A percentile compares a stretch with the other conserved stretches of the same genome.
phyloP scores from a whole-genome alignment of 257 asterid species.

The Primulina eburnea region DNA sequence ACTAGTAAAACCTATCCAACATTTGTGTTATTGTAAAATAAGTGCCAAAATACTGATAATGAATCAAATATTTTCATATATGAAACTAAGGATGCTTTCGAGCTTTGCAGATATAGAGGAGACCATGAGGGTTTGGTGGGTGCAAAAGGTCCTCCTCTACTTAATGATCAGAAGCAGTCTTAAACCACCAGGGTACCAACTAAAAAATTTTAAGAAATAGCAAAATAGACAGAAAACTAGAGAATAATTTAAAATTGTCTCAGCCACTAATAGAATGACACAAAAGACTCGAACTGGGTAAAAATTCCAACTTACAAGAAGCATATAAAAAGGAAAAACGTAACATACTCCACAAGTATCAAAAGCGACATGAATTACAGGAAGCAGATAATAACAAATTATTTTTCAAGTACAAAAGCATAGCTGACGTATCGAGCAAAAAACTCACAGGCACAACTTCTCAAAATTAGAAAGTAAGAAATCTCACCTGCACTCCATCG shows the following conservation, averaged over 20 bases:
- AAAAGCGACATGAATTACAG: background rate
- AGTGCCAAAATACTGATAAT: background rate
- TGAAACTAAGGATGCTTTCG: background rate
- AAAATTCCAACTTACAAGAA: background rate
- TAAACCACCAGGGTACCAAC: background rate
- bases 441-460: constrained; percentile 2
- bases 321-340: background rate
- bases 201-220: background rate
- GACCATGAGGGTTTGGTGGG: background rate
- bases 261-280: background rate
- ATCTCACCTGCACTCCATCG: constrained; percentile 83
- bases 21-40: background rate
- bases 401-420: constrained; percentile 13
- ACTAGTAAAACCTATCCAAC: constrained; percentile 3
- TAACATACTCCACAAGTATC: constrained; percentile 10
- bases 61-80: too few species aligned
- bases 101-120: background rate
- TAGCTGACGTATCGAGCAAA: constrained; percentile 4
- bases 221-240: background rate
- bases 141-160: background rate
- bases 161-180: background rate
- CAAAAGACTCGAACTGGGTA: background rate
- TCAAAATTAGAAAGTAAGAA: constrained; percentile 12
- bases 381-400: background rate
- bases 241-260: background rate